phyloP scores from a whole-genome alignment of 2,329 filamentous ascomycete species.

The Elsinoe necatrix region DNA sequence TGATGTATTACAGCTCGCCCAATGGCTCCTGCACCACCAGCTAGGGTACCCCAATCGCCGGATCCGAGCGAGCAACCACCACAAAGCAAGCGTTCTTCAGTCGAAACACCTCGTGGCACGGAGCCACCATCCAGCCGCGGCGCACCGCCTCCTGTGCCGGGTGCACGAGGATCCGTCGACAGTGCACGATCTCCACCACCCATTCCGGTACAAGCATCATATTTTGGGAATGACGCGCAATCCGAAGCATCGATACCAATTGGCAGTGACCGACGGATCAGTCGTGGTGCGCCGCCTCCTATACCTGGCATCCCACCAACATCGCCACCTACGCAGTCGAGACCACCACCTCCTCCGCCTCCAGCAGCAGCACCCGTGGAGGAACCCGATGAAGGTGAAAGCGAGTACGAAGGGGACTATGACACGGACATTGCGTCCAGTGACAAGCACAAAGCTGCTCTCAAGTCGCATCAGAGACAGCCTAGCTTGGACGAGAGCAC shows the following conservation, averaged over 20 bases:
- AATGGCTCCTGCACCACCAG: conserved; percentile 46
- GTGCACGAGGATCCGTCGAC: conserved; percentile 20
- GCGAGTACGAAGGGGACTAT: conserved; percentile 95
- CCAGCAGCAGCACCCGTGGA: conserved; percentile 33
- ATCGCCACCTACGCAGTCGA: conserved; percentile 26
- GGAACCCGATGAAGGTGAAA: conserved; percentile 69
- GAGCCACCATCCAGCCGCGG: conserved; percentile 23
- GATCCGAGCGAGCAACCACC: conserved; percentile 32
- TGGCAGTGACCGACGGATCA: conserved; percentile 31
- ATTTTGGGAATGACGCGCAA: conserved; percentile 33
- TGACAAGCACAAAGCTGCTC: conserved; percentile 84
- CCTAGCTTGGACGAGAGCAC: conserved; percentile 63
- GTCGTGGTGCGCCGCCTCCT: conserved; percentile 31
- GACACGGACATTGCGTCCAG: conserved; percentile 95
- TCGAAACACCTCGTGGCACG: conserved; percentile 27
- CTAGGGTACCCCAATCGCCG: conserved; percentile 48
- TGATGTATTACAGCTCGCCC: conserved; percentile 49
- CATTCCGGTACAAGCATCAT: conserved; percentile 33
- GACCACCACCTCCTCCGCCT: conserved; percentile 43
- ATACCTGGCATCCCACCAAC: conserved; percentile 29
- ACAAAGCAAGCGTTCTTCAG: conserved; percentile 36
- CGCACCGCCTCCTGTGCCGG: conserved; percentile 29
- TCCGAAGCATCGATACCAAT: conserved; percentile 23
- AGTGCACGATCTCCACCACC: conserved; percentile 22
- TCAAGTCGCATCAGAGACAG: conserved; percentile 68